These are phyloP conservation scores for Jatropha multifida DNA, from an alignment of 441 rosid species.

Conservation along the genomic window DNA sequence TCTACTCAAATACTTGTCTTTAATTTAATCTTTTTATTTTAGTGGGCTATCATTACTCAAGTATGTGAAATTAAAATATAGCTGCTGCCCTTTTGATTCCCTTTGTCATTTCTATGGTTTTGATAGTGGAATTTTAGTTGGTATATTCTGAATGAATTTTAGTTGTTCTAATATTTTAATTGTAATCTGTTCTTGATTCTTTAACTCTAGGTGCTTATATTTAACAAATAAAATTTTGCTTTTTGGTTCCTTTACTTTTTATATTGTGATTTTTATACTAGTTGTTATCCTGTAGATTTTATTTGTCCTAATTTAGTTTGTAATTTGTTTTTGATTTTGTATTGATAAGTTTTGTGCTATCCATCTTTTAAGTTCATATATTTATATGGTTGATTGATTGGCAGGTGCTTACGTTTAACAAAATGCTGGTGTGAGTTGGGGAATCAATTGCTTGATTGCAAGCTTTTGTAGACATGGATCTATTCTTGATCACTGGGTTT, in stretches of 20 bases:
- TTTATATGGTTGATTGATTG: neutral
- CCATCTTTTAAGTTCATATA: neutral
- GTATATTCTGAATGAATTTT: neutral
- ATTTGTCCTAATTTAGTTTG: neutral
- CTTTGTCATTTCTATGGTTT: neutral
- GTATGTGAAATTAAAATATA: neutral
- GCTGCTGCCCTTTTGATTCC: neutral
- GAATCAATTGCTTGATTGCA: constrained; percentile 22
- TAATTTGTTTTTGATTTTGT: neutral
- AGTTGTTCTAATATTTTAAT: neutral
- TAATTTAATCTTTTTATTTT: neutral
- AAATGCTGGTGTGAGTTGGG: constrained; percentile 23
- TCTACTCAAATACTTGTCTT: constrained; percentile 1
- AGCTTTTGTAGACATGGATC: constrained; percentile 34
- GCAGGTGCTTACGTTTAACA: constrained; percentile 20
- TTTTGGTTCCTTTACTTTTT: neutral
- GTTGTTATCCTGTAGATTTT: neutral
- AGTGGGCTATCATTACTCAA: neutral
- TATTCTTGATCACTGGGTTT: constrained; percentile 28
- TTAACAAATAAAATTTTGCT: neutral
- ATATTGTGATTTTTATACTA: neutral
- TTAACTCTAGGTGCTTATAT: neutral
- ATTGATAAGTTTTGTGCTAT: no score
- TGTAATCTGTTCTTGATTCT: neutral
- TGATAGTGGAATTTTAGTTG: neutral